Conservation (phyloP, 768 basidiomycete species). For the Cubamyces sp. region DNA sequence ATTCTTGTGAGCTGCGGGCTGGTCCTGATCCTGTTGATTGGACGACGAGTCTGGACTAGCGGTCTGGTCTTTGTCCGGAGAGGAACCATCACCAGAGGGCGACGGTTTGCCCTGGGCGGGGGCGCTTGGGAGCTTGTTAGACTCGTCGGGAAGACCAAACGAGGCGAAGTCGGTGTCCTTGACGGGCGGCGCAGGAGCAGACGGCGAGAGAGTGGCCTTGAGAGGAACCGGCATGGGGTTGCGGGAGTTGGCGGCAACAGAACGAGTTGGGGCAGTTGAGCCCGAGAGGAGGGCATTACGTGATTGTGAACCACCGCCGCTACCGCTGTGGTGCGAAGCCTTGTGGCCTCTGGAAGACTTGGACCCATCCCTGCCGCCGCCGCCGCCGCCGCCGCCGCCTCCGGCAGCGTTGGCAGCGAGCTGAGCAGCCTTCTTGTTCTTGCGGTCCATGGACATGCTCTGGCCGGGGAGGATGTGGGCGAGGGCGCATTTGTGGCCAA, state of each 20-base stretch:
- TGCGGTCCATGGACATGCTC: slow-evolving; percentile 92
- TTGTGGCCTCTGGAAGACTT: slow-evolving; percentile 42
- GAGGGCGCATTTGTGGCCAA: slow-evolving; percentile 84
- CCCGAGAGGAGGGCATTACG: slow-evolving; percentile 51
- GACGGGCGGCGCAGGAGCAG: slow-evolving; percentile 77
- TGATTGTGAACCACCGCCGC: slow-evolving; percentile 24
- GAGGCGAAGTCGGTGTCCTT: slow-evolving; percentile 76
- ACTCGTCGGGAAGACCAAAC: slow-evolving; percentile 68
- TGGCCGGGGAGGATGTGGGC: slow-evolving; percentile 95
- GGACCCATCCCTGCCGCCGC: slow-evolving; percentile 37
- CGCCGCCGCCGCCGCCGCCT: slow-evolving; percentile 37
- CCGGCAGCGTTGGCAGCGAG: slow-evolving; percentile 48
- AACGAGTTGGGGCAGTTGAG: slow-evolving; percentile 70
- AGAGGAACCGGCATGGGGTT: slow-evolving; percentile 68
- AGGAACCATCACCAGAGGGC: slow-evolving; percentile 18
- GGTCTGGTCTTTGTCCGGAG: slow-evolving; percentile 23
- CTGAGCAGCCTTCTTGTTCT: slow-evolving; percentile 95
- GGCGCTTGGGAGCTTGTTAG: slow-evolving; percentile 48
- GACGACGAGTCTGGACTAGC: slow-evolving; percentile 9
- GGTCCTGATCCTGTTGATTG: slow-evolving; percentile 5
- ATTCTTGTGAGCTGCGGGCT: slow-evolving; percentile 13
- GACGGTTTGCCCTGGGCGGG: slow-evolving; percentile 42
- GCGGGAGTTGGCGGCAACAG: slow-evolving; percentile 48
- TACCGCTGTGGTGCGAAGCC: slow-evolving; percentile 22
- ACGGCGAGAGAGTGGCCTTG: slow-evolving; percentile 74